A percentile compares a stretch with the other conserved stretches of the same genome.
Evolutionary conservation across 768 basidiomycete species (phyloP).

Genomic region (Leccinum subgranulosum): DNA sequence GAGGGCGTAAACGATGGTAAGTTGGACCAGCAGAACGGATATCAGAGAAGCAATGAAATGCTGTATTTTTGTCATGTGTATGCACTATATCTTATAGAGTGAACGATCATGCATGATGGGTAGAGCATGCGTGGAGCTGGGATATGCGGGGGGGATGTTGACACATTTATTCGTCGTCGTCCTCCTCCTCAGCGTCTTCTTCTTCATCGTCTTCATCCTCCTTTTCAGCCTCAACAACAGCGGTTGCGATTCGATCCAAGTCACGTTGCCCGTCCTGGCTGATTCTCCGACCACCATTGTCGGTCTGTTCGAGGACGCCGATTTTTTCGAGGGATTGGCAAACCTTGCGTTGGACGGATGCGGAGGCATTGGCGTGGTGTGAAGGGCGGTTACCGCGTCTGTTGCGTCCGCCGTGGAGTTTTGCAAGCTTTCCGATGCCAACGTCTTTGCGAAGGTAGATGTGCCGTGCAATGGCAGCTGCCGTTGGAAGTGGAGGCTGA

Average conservation of each 20-base stretch:
- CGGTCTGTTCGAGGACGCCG: slow-evolving; percentile 90
- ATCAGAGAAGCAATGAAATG: slow-evolving; percentile 16
- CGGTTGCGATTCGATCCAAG: slow-evolving; percentile 89
- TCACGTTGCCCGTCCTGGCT: slow-evolving; percentile 96
- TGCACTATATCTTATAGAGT: slow-evolving; percentile 39
- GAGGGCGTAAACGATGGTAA: neutral
- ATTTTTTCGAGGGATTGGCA: slow-evolving; percentile 99
- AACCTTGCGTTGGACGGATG: slow-evolving; percentile 89
- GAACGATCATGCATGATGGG: slow-evolving; percentile 19
- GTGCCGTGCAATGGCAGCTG: slow-evolving; percentile 96
- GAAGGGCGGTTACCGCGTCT: slow-evolving; percentile 95
- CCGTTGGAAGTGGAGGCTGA: neutral
- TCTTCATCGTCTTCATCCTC: slow-evolving; percentile 76
- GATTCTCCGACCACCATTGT: slow-evolving; percentile 94
- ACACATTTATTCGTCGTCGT: slow-evolving; percentile 38
- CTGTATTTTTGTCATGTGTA: slow-evolving; percentile 32
- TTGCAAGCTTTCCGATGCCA: slow-evolving; percentile 88
- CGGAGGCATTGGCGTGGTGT: slow-evolving; percentile 85
- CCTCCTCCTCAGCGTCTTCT: slow-evolving; percentile 67
- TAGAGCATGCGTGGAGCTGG: slow-evolving; percentile 18
- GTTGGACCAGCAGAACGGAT: neutral
- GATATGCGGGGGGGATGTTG: slow-evolving; percentile 14
- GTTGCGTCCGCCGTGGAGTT: slow-evolving; percentile 96
- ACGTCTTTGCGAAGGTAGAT: slow-evolving; percentile 99
- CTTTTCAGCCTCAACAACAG: slow-evolving; percentile 75